Evolutionary conservation across 2,329 filamentous ascomycete genomes (phyloP).

Genomic region (Thelonectria olida): DNA sequence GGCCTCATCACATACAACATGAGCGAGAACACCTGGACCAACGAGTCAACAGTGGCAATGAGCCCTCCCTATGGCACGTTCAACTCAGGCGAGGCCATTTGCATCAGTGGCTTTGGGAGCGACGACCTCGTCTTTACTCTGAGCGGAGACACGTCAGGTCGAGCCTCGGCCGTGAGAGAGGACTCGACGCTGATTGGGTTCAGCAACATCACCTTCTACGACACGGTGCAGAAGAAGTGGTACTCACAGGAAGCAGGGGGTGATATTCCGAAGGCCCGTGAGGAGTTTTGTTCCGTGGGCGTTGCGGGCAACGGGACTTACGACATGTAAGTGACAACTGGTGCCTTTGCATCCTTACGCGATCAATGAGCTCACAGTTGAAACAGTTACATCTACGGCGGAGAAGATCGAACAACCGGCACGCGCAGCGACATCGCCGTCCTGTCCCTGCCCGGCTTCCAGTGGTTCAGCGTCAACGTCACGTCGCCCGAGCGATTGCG

Average conservation of each 20-base stretch:
- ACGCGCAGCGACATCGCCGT: conserved; percentile 2
- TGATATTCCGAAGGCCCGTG: neutral
- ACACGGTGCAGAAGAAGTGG: neutral
- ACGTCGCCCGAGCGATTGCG: neutral
- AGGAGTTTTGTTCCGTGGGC: conserved; percentile 6
- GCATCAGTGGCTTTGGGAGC: neutral
- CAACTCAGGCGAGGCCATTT: conserved; percentile 5
- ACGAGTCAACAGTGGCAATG: neutral
- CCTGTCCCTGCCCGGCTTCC: conserved; percentile 8
- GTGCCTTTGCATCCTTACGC: neutral
- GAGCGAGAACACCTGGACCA: neutral
- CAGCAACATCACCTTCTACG: conserved; percentile 2
- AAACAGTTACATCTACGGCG: conserved; percentile 6
- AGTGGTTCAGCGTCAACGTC: conserved; percentile 11
- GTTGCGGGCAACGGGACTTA: neutral
- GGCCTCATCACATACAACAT: conserved; percentile 8
- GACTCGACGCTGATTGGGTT: conserved; percentile 4
- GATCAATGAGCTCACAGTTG: neutral
- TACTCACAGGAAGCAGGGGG: conserved; percentile 5
- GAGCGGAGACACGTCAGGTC: neutral
- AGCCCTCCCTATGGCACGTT: conserved; percentile 2
- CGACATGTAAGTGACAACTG: conserved; percentile 7
- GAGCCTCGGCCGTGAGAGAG: neutral
- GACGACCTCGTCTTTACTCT: neutral
- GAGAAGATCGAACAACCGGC: neutral